phyloP scores from a whole-genome alignment of 2,329 filamentous ascomycete species.

The Talaromyces amestolkiae region DNA sequence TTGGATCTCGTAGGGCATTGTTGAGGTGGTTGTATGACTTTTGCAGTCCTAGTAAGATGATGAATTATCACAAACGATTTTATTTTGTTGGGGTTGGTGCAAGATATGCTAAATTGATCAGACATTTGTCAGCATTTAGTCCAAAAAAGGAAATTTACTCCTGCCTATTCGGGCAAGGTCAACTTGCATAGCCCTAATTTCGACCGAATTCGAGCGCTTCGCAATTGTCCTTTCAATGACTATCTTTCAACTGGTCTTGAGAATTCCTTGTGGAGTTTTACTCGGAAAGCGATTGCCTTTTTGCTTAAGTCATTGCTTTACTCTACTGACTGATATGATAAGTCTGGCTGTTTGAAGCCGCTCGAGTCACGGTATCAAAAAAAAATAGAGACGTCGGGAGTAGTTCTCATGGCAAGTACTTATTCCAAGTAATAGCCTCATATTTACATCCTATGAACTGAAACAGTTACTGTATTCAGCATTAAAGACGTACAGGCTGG shows the following conservation, averaged over 20 bases:
- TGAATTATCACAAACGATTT: neutral
- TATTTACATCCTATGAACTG: neutral
- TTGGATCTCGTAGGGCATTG: neutral
- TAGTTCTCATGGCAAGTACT: no score
- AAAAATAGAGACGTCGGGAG: no score
- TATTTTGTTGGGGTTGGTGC: neutral
- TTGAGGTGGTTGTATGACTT: neutral
- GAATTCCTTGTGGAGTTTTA: no score
- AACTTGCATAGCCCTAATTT: neutral
- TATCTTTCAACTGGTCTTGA: no score
- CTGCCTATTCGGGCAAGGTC: neutral
- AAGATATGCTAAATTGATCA: neutral
- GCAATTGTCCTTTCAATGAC: neutral
- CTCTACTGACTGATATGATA: no score
- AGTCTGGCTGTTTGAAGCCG: no score
- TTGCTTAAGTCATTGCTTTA: no score
- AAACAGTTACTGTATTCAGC: neutral
- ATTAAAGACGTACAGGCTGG: constrained; percentile 27
- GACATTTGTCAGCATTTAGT: neutral
- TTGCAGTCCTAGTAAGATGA: neutral
- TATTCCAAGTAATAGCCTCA: neutral
- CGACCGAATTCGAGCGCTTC: neutral
- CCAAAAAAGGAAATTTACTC: neutral
- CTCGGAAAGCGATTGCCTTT: no score
- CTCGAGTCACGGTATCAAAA: no score